Conservation (phyloP, 2,329 filamentous ascomycete genomes). For the Penicillium oxalicum region DNA sequence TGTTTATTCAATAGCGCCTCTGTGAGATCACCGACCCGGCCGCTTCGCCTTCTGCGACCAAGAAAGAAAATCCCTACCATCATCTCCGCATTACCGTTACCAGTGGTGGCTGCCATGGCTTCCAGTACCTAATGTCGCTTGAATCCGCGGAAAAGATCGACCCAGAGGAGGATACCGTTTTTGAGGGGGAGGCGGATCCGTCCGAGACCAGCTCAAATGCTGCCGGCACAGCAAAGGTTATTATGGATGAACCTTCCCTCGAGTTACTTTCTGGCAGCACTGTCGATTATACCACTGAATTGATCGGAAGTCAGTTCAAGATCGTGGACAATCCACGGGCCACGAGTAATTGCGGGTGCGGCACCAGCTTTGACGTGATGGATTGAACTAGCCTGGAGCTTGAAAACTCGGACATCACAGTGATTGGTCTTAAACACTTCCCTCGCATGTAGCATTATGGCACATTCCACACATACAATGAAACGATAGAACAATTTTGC, state of each 20-base stretch:
- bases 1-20: conserved; percentile 51
- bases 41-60: conserved; percentile 31
- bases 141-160: conserved; percentile 53
- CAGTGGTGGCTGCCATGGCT: conserved; percentile 92
- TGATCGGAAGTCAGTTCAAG: conserved; percentile 94
- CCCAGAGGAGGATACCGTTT: conserved; percentile 78
- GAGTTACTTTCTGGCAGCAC: conserved; percentile 89
- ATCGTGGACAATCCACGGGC: conserved; percentile 89
- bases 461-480: conserved; percentile 6
- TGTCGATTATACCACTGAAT: conserved; percentile 91
- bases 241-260: conserved; percentile 81
- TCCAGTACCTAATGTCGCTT: conserved; percentile 92
- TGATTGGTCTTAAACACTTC: background rate
- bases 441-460: conserved; percentile 14
- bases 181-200: conserved; percentile 55
- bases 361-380: conserved; percentile 95
- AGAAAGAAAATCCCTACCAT: conserved; percentile 62
- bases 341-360: conserved; percentile 92
- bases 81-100: conserved; percentile 90
- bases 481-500: conserved; percentile 14
- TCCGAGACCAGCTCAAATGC: conserved; percentile 29
- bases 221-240: conserved; percentile 63
- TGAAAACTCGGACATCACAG: background rate
- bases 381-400: conserved; percentile 33
- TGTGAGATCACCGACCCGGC: conserved; percentile 61